Evolutionary conservation across 2,329 filamentous ascomycete genomes (phyloP), one percentile per base, ranked within the genome.

Genomic region (Daldinia sp.): DNA sequence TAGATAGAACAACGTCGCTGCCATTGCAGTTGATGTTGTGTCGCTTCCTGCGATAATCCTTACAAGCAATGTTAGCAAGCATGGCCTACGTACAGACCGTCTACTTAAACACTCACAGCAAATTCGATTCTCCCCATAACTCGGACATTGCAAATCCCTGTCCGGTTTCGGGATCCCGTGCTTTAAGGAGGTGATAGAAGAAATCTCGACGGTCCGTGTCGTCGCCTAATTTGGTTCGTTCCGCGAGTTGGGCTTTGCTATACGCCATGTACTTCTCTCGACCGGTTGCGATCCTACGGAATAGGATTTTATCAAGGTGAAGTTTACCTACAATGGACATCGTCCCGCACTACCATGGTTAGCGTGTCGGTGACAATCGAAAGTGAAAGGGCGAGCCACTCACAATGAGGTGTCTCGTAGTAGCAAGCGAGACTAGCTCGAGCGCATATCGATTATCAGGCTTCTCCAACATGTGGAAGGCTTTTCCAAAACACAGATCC

Each of bases 151-250:
- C 83, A 71, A 91, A 89, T 1, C 87, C 87, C 59, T 85, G 81
- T 53, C 89, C 89, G 0, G 89, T 91, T 72, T 91, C 88, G 10
- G 89, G 88, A 68, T 92, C 90, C 35, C 85, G 85, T 6, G 90
- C 89, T 71, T 88, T 88, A 62, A 92, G 83, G 9, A 93, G 82
- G 74, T 92, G 88, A 76, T 91, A 88, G 78, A 92, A 92, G 79
- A 92, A 92, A 73, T 92, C 90, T 58, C 88, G 87, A 30, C 89
- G 88, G 70, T 87, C 87, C 48, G 84, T 87, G 67, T 85, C 86
- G 67, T 87, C 86, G 25, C 88, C 88, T 23, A 89, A 78, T 63
- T 87, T 86, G 49, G 88, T 90, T 21, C 89, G 84, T 71, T 91
- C 86, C 11, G 83, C 83, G 37, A 90, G 82, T 76, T 91, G 89